Base-by-base conservation (phyloP, 2,329 filamentous ascomycete species). In the Fusarium kyushuense region DNA sequence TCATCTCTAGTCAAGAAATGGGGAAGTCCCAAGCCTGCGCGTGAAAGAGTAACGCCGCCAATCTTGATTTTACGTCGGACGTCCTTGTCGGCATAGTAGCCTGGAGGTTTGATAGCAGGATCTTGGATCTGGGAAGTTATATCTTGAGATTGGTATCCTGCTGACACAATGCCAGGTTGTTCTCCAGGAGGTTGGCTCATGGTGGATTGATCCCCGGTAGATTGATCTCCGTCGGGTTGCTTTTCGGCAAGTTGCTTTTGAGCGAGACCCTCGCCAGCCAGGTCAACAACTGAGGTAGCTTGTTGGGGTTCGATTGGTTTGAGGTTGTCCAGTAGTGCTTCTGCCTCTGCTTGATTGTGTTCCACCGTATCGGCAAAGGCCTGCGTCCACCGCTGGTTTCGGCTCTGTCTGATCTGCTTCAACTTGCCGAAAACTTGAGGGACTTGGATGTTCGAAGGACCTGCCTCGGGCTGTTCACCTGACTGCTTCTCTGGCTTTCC, bases 1-100 rank as follows among this genome's bases (percentile, higher is more conserved):
- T 79, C 74, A 0, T 38, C 14, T 21, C 21, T 29, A 19, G 14
- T 3, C 17, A 54, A 33, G 33, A 27, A 16, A n/a, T 14, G 17
- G n/a, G 47, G 23, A 19, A 38, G 23, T 17, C 17, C 32, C n/a
- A 51, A 51, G 16, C 33, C 33, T 5, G 33, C 33, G 23, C 47
- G 33, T 16, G 16, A 6, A 16, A 51, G 17, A 2, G n/a, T 29
- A n/a, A 19, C 10, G 6, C n/a, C 9, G 13, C 23, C 33, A n/a
- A 51, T 4, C 33, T 51, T 40, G 10, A 51, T 23, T n/a, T 27
- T 38, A 12, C 47, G 47, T 33, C 23, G n/a, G 5, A 11, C 9
- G 8, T 49, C 23, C 5, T 17, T 5, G 14, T 49, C 21, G 5
- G 8, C n/a, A 7, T 38, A 49, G 23, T 38, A 8, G 3, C 23